These are phyloP conservation scores for Pichia manshurica DNA, from an alignment of 805 yeast genomes.

Conservation along the genomic window DNA sequence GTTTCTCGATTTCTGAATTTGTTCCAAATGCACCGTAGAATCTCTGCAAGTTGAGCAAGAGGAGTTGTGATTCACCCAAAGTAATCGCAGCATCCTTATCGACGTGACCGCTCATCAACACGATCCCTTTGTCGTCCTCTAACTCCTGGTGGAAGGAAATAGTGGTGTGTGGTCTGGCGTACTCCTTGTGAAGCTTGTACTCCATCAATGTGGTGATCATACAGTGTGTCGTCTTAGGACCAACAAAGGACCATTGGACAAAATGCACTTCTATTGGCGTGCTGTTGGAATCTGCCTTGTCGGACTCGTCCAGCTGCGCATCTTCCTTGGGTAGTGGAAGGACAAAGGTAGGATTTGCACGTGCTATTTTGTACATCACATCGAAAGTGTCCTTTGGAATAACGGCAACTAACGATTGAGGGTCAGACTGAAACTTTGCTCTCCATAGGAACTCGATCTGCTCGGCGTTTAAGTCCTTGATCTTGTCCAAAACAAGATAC, in stretches of 20 bases:
- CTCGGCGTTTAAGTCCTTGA: constrained; percentile 45
- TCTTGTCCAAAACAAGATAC: constrained; percentile 64
- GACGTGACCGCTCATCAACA: constrained; percentile 80
- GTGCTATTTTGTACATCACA: constrained; percentile 59
- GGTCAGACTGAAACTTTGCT: constrained; percentile 66
- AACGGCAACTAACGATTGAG: constrained; percentile 59
- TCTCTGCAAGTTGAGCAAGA: constrained; percentile 71
- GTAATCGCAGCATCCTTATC: constrained; percentile 67
- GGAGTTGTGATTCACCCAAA: constrained; percentile 69
- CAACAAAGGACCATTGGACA: constrained; percentile 90
- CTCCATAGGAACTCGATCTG: constrained; percentile 85
- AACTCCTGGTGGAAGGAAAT: constrained; percentile 82
- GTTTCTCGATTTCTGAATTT: constrained; percentile 35
- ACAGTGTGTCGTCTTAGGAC: constrained; percentile 78
- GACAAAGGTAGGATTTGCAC: constrained; percentile 75
- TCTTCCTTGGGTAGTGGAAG: constrained; percentile 75
- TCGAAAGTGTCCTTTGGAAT: constrained; percentile 54
- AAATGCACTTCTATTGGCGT: constrained; percentile 72
- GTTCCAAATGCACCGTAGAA: constrained; percentile 69
- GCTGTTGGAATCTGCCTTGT: constrained; percentile 18
- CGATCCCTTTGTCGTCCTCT: constrained; percentile 49
- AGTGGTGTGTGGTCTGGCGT: constrained; percentile 92
- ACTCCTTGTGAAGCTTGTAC: constrained; percentile 83
- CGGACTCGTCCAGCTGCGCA: constrained; percentile 31
- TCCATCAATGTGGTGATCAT: constrained; percentile 89